Evolutionary conservation across 1,284 basidiomycete species (phyloP).

Genomic region (Ceratorhiza oryzae-sativae): DNA sequence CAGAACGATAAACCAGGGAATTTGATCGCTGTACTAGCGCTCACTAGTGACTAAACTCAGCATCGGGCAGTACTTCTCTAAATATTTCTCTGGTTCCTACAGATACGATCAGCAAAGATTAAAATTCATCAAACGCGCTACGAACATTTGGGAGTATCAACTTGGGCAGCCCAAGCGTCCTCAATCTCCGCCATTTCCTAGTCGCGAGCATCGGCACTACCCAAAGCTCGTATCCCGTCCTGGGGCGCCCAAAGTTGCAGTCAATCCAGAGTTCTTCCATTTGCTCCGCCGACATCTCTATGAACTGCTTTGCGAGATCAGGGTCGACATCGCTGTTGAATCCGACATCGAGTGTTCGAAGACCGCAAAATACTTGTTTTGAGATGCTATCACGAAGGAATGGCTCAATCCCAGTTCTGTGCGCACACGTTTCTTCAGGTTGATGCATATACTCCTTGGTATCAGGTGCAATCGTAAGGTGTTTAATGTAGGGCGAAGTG

Average conservation of each 20-base stretch:
- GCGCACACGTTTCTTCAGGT: conserved; percentile 10
- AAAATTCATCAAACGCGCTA: not conserved
- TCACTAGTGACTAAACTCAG: no score
- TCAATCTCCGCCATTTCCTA: not conserved
- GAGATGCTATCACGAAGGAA: conserved; percentile 2
- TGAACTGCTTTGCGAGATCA: conserved; percentile 5
- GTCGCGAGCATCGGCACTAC: conserved; percentile 9
- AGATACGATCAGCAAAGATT: not conserved
- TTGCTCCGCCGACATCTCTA: not conserved
- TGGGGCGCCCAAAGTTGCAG: conserved; percentile 10
- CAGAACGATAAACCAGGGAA: no score
- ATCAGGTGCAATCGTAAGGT: not conserved
- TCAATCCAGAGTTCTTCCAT: conserved; percentile 8
- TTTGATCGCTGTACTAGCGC: no score
- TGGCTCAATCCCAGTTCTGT: not conserved
- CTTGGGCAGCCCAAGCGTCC: not conserved
- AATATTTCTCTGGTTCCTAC: not conserved
- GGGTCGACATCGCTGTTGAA: not conserved
- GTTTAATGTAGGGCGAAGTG: conserved; percentile 1
- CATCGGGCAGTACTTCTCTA: not conserved
- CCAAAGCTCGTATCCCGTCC: not conserved
- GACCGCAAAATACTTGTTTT: not conserved
- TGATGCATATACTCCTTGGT: conserved; percentile 1
- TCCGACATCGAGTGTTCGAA: conserved; percentile 2
- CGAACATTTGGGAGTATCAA: not conserved